Base-by-base conservation (phyloP, 2,329 filamentous ascomycete genomes). In the Aspergillus melleus region DNA sequence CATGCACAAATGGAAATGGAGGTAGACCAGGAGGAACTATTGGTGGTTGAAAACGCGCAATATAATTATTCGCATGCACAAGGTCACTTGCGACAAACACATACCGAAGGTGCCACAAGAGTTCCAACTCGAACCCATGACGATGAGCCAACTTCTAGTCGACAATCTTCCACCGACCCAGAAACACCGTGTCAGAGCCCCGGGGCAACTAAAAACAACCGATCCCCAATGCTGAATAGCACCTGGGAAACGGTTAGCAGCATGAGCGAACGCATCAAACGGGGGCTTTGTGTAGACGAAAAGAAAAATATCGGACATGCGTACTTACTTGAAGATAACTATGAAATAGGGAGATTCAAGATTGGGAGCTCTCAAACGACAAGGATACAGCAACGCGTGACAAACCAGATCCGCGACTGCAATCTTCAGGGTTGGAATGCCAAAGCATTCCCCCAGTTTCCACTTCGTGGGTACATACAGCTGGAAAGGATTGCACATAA, bases 401-500 rank as follows among this genome's bases (percentile, higher is more conserved):
- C 58, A 14, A 39, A 58, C 12, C 61, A 61, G 12, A 44, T 58
- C 12, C 60, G 49, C 2, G 49, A 58, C 16, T 65, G 63, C 24
- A 54, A 49, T 8, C 44, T 61, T n/a, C 22, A 36, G 8, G 36
- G 58, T 29, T 46, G 47, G 4, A 22, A 54, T 2, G 52, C 54
- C 19, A 39, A 42, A 19, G 44, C 58, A 4, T 59, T 59, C 2
- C 29, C 54, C 6, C 5, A 22, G 3, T 49, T 26, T 2, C 54
- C 62, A 3, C 46, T 64, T 16, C 30, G 54, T 16, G 58, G 57
- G 36, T 64, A 64, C 29, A 58, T 58, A 22, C 55, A 54, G 4
- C 49, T 65, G 11, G 64, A 65, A 24, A 58, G 55, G 26, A 39
- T 65, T 16, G 58, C 57, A 4, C 58, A 59, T 5, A 53, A 52